A percentile compares a stretch with the other conserved stretches of the same genome.
Conservation (phyloP, 495 filamentous ascomycete species). For the Penicillium tannophilum region DNA sequence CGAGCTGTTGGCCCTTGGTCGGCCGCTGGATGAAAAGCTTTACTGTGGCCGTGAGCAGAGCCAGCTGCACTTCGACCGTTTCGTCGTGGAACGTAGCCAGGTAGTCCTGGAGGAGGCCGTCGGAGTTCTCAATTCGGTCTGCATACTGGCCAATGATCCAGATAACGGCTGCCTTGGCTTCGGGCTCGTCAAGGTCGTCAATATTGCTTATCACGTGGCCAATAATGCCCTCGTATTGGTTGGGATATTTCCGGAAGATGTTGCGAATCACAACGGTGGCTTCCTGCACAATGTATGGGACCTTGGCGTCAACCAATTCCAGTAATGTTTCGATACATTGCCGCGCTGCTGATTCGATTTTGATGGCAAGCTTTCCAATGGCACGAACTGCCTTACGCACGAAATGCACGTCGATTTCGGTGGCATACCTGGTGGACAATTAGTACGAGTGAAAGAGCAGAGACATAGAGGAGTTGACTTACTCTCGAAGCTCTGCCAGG, state of each 20-base stretch:
- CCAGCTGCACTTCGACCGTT: conserved; percentile 91
- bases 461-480: conserved; percentile 24
- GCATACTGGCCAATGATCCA: conserved; percentile 99
- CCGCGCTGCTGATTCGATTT: conserved; percentile 91
- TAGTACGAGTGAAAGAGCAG: not conserved
- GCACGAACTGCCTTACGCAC: conserved; percentile 96
- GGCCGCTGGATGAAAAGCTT: conserved; percentile 98
- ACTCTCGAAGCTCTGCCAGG: conserved; percentile 91
- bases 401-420: conserved; percentile 98
- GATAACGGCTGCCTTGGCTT: conserved; percentile 98
- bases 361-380: conserved; percentile 97
- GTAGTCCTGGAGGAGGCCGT: conserved; percentile 92
- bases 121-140: conserved; percentile 93
- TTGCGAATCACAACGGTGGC: conserved; percentile 99
- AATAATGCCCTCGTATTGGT: conserved; percentile 98
- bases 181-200: conserved; percentile 96
- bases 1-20: conserved; percentile 90
- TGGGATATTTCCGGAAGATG: conserved; percentile 98
- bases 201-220: conserved; percentile 92
- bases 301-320: conserved; percentile 94
- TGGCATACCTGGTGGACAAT: conserved; percentile 67
- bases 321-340: conserved; percentile 91
- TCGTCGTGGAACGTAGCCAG: conserved; percentile 92
- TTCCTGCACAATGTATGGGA: conserved; percentile 99
- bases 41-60: conserved; percentile 92